Conservation (phyloP, 2,329 filamentous ascomycete species). For the Seiridium cupressi region DNA sequence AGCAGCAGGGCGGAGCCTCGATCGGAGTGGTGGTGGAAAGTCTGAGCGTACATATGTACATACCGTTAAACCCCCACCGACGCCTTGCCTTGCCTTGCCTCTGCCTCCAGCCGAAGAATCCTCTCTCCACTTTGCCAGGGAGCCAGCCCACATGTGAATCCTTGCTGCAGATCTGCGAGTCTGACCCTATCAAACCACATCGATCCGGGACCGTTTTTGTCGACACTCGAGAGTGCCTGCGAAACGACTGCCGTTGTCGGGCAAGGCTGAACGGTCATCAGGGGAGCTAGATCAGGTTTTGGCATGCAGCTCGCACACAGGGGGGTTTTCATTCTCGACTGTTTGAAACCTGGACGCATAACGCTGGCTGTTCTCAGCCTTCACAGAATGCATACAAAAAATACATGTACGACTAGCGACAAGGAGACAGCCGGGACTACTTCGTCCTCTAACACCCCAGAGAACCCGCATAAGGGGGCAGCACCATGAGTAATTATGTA, state of each 20-base stretch:
- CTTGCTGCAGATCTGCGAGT: conserved; percentile 1
- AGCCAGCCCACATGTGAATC: neutral
- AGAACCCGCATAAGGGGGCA: too few relatives aligned
- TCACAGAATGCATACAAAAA: too few relatives aligned
- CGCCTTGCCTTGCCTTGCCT: neutral
- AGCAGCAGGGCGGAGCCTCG: neutral
- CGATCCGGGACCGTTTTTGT: neutral
- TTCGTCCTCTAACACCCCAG: too few relatives aligned
- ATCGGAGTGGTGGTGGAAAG: conserved; percentile 1
- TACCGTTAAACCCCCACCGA: neutral
- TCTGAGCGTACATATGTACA: neutral
- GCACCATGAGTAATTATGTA: too few relatives aligned
- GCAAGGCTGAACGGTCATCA: neutral
- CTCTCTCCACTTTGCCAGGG: neutral
- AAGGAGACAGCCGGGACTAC: too few relatives aligned
- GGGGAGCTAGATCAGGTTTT: too few relatives aligned
- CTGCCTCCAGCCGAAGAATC: too few relatives aligned
- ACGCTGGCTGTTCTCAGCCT: too few relatives aligned
- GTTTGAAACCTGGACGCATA: too few relatives aligned
- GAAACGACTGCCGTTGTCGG: neutral
- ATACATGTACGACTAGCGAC: too few relatives aligned
- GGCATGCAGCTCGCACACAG: neutral
- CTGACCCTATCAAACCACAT: neutral
- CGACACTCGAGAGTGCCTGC: neutral
- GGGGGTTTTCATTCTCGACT: neutral